A percentile compares a stretch with the other conserved stretches of the same genome.
Conservation (phyloP, 208 protist species). For the Naegleria lovaniensis region DNA sequence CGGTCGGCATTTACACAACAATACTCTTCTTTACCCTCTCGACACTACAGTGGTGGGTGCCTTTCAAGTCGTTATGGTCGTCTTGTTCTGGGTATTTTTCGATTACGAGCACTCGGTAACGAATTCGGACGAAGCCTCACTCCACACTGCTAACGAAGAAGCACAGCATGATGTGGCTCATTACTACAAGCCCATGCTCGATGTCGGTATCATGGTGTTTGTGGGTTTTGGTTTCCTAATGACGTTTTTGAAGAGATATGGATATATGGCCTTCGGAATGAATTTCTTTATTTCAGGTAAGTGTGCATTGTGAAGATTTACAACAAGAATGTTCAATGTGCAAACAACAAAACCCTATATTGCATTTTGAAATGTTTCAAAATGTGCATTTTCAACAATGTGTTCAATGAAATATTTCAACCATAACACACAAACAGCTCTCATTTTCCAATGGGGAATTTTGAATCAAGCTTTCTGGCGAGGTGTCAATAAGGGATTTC, state of each 20-base stretch:
- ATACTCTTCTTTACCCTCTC: too few relatives aligned
- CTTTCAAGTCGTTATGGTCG: not conserved
- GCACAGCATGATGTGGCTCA: not conserved
- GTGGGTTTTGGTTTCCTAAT: constrained; percentile 48
- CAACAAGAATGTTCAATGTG: too few relatives aligned
- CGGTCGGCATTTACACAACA: too few relatives aligned
- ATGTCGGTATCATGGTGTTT: constrained; percentile 43
- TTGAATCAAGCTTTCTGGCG: constrained; percentile 36
- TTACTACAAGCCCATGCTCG: not conserved
- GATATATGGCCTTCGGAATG: constrained; percentile 28
- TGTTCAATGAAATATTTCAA: too few relatives aligned
- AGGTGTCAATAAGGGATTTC: not conserved
- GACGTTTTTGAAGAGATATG: constrained; percentile 41
- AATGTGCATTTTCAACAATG: too few relatives aligned
- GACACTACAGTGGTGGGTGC: not conserved
- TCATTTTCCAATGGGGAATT: constrained; percentile 39
- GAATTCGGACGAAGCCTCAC: not conserved
- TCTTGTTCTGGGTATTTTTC: not conserved
- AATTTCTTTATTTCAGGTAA: constrained; percentile 36
- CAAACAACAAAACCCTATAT: too few relatives aligned
- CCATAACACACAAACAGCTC: not conserved
- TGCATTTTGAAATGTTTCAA: too few relatives aligned
- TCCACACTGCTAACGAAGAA: not conserved
- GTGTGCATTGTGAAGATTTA: too few relatives aligned
- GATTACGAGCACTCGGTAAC: not conserved